Evolutionary conservation across 371 early-diverging fungal genomes (phyloP), one percentile per base, ranked within the genome.

Genomic region (Apophysomyces sp.): DNA sequence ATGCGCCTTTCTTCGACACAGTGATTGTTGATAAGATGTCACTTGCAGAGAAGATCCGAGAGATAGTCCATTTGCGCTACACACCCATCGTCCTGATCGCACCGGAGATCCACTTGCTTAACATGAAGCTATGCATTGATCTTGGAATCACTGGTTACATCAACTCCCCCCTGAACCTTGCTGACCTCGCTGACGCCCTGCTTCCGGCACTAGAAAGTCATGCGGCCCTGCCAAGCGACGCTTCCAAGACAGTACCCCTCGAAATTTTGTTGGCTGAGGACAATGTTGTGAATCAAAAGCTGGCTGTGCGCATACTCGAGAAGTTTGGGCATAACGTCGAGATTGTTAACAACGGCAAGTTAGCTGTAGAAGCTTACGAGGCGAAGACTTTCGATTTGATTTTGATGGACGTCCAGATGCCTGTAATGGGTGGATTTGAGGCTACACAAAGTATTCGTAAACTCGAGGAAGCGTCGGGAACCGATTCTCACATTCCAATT

Each of bases 391-490:
- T 81, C 61, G 89, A 90, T 60, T 54, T 92, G 62, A 86, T 92
- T 28, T 73, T 92, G 58, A 92, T 91, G 92, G 92, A 92, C 63
- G 86, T 90, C 15, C 90, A 92, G 66, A 87, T 87, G 87, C 87
- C 83, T 3, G 77, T 86, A 31, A 88, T 91, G 88, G 90, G 88
- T 49, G 92, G 92, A 9, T 88, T 89, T 52, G 81, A 85, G 55
- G 88, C 91, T 0, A 91, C 90, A 2, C 82, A 80, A 64, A 74
- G 73, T 51, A 91, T 91, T 59, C 82, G 92, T 30, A 67, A 79
- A 54, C 74, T 80, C 60, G 89, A 91, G 66, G 57, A 66, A 4
- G 66, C 72, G 36, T 68, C 61, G 51, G 82, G 78, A 31, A 78
- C 71, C 13, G 73, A 70, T 36, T 74, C 77, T 31, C 89, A 77